Evolutionary conservation across 495 filamentous ascomycete species (phyloP), one percentile per base, ranked within the genome.

Genomic region (Penicillium bovifimosum): DNA sequence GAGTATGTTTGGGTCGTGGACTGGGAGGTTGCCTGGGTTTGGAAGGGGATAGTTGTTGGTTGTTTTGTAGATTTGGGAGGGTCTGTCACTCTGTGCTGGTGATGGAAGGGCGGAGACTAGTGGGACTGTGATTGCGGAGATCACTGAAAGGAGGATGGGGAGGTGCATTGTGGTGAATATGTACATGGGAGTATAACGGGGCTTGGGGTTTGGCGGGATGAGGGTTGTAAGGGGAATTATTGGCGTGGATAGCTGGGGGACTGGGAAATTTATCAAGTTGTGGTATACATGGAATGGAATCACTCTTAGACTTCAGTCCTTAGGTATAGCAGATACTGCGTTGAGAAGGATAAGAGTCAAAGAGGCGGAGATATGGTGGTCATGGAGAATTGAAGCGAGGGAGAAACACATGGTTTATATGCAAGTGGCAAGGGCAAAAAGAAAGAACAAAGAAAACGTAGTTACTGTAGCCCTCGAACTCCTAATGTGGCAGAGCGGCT

Each of bases 1-100:
- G 18, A 76, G 9, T 13, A 76, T 69, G 31, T 65, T 75, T 9
- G 73, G 73, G 38, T 76, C 73, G 53, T 74, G 73, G 0, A 52
- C 63, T 27, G 39, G 41, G n/a, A 74, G 40, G 34, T 75, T 56
- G 27, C 70, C 72, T 24, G 44, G 41, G 41, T 73, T 75, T 7
- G 73, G 56, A 0, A 71, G 54, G 0, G 73, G 70, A 31, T 68
- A 61, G 8, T 46, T 33, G 9, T 61, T 54, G 9, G 70, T 72
- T 26, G 61, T 53, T 9, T 71, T 56, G 52, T 69, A 68, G 20
- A 66, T 45, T 32, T 59, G 62, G 2, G 56, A 55, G 1, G 39
- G 14, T 2, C 11, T 55, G 44, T 55, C 36, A 8, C 20, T 6
- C 26, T 9, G 9, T 32, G 48, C 2, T 50, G 50, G 45, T 9